Base-by-base conservation (phyloP, 495 filamentous ascomycete species). In the Glonium stellatum region DNA sequence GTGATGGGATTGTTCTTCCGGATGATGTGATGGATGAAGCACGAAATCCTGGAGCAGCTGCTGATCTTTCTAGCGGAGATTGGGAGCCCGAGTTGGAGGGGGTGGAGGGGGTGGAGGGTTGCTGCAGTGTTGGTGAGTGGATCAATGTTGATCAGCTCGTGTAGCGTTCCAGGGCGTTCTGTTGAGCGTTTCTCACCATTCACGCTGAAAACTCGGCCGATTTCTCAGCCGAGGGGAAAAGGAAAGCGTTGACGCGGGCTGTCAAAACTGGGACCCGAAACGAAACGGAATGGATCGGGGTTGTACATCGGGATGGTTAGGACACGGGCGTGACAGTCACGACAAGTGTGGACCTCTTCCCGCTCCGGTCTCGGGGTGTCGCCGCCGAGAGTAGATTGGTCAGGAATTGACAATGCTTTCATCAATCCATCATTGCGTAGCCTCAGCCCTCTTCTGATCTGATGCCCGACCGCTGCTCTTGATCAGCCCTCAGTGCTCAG, bases 1-100 rank as follows among this genome's bases (percentile, higher is more conserved):
- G 39, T 31, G 56, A 49, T 34, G 44, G 23, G 44, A 50, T 58
- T 37, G 36, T 44, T 27, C 12, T 46, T 37, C 56, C 56, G 56
- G 44, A 44, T 44, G 12, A 44, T 44, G 12, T 54, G 34, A 36
- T 8, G 4, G 27, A 4, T 27, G 35, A 54, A 36, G 1, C 27
- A 36, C 19, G n/a, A 8, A 35, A 54, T 19, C 18, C 25, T 23
- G 51, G 22, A 31, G 51, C 1, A 13, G 51, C 36, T 12, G 18
- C 6, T 54, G 27, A 44, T 44, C 4, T 1, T 44, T 15, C 4
- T 18, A 44, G 18, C 18, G 27, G 27, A 6, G 27, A 6, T 31
- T 31, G 27, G 27, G 27, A n/a, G n/a, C n/a, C n/a, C n/a, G n/a
- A n/a, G n/a, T n/a, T n/a, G n/a, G n/a, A n/a, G n/a, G n/a, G n/a